Evolutionary conservation across 768 basidiomycete species (phyloP), one percentile per base, ranked within the genome.

Genomic region (Mycena alexandri): DNA sequence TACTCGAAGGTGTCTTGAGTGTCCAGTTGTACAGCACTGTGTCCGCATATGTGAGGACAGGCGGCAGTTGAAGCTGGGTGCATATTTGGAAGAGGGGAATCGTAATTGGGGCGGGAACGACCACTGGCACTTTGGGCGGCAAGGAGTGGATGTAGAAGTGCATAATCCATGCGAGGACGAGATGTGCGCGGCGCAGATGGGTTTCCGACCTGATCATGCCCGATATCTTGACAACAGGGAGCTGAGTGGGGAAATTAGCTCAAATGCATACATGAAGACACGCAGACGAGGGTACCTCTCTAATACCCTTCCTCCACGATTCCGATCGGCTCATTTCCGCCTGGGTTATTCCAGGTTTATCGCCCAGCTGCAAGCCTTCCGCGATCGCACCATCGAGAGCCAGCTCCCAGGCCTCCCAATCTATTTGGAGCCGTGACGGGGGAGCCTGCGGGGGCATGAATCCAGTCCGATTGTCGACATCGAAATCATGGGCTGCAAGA

Each of bases 11-110:
- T 63, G 73, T 83, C 79, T 64, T 78, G 59, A 76, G 82, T 67
- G 74, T 59, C 90, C 92, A 93, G 76, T 97, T 97, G 80, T 95
- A 98, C 29, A 98, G 85, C 10, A 98, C 95, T 33, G 91, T 91
- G 76, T 97, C 95, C 12, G 95, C 91, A 75, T 95, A 98, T 5
- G 95, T 98, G 63, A 95, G 84, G 44, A 97, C 83, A 0, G 96
- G 95, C 0, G 96, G 96, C 2, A 98, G 80, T 61, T 92, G 89
- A 12, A 98, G 87, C 50, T 90, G 80, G 0, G 82, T 76, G 24
- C 88, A 93, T 17, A 95, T 85, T 62, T 88, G 84, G 21, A 95
- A 83, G 38, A 95, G 86, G 1, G 96, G 96, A 7, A 94, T 77
- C 11, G 93, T 84, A 58, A 98, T 79, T 0, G 89, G 79, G 0